Conservation (phyloP, 1,284 basidiomycete species). For the Leccinum subrobustum region DNA sequence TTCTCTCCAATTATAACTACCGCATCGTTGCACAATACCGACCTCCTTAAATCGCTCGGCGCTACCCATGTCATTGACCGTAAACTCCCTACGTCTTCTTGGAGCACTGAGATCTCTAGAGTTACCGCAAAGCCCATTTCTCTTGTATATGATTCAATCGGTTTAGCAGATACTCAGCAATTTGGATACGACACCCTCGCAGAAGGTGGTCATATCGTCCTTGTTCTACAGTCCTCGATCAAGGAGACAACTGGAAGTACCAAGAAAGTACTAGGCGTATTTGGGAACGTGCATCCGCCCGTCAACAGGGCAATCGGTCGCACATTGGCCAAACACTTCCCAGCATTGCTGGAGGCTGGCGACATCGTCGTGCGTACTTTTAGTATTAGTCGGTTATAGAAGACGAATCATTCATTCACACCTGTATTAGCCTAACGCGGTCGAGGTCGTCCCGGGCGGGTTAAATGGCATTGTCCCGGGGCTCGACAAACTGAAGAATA, state of each 20-base stretch:
- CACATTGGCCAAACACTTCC: constrained; percentile 14
- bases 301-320: constrained; percentile 17
- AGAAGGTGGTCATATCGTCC: constrained; percentile 19
- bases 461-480: constrained; percentile 16
- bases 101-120: constrained; percentile 13
- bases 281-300: constrained; percentile 11
- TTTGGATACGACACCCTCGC: constrained; percentile 22
- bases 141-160: constrained; percentile 23
- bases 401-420: background rate
- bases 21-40: constrained; percentile 33
- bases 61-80: constrained; percentile 36
- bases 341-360: constrained; percentile 18
- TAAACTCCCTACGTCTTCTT: constrained; percentile 7
- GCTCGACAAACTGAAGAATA: constrained; percentile 26
- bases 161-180: constrained; percentile 19
- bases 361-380: constrained; percentile 22
- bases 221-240: constrained; percentile 4
- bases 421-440: constrained; percentile 18
- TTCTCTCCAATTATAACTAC: constrained; percentile 34
- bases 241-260: constrained; percentile 14
- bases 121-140: constrained; percentile 14
- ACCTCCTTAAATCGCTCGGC: constrained; percentile 35
- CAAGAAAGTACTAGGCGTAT: constrained; percentile 14
- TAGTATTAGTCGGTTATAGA: background rate
- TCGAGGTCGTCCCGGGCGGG: constrained; percentile 27